phyloP scores from a whole-genome alignment of 2,329 filamentous ascomycete genomes.

The Metarhizium robertsii region DNA sequence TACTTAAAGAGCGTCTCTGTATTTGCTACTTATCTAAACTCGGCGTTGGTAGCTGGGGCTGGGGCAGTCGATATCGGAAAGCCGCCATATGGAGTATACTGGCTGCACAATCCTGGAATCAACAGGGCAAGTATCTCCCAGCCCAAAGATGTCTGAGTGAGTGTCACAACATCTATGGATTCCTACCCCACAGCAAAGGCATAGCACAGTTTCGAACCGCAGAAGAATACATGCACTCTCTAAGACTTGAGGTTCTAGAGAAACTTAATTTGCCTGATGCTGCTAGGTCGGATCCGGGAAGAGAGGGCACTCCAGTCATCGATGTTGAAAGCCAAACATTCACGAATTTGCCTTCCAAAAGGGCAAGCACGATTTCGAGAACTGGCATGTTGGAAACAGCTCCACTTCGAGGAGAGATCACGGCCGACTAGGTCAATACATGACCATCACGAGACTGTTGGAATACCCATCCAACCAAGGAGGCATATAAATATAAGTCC shows the following conservation, averaged over 20 bases:
- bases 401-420: constrained; percentile 28
- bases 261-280: constrained; percentile 27
- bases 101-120: constrained; percentile 75
- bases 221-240: constrained; percentile 39
- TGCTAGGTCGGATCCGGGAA: constrained; percentile 22
- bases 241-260: constrained; percentile 41
- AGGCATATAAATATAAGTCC: not conserved
- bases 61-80: constrained; percentile 70
- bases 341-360: constrained; percentile 38
- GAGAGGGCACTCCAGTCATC: constrained; percentile 28
- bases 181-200: constrained; percentile 39
- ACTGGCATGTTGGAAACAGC: constrained; percentile 40
- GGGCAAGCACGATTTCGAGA: constrained; percentile 44
- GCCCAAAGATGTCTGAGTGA: constrained; percentile 70
- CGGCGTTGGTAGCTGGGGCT: constrained; percentile 54
- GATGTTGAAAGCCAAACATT: constrained; percentile 40
- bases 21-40: constrained; percentile 72
- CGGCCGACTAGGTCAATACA: constrained; percentile 7
- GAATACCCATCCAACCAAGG: not conserved
- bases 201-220: constrained; percentile 42
- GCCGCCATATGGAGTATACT: constrained; percentile 83
- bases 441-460: not conserved
- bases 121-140: constrained; percentile 65
- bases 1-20: constrained; percentile 79
- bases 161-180: constrained; percentile 47